Evolutionary conservation across 2,329 filamentous ascomycete species (phyloP).

Genomic region (Paradendryphiella salina): DNA sequence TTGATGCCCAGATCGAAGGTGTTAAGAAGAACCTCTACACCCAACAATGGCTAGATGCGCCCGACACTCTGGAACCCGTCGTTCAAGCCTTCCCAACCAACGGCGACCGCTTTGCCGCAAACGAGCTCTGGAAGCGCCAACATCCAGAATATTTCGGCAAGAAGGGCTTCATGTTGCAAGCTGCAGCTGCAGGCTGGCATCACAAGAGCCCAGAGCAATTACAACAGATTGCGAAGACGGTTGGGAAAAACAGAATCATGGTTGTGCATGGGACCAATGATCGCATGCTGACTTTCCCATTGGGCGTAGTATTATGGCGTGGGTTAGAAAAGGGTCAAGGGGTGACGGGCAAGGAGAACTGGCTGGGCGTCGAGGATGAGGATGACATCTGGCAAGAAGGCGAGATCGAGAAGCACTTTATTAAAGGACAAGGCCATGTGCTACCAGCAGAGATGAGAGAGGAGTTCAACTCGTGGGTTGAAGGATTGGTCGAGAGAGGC

Average conservation of each 20-base stretch:
- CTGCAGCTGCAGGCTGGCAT: conserved; percentile 79
- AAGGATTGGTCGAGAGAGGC: conserved; percentile 59
- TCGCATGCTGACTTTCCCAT: conserved; percentile 73
- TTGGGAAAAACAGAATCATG: conserved; percentile 74
- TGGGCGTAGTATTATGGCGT: conserved; percentile 69
- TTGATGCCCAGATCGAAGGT: conserved; percentile 67
- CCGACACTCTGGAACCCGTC: conserved; percentile 57
- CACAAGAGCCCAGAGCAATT: conserved; percentile 71
- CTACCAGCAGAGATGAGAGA: conserved; percentile 69
- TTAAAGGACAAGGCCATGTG: conserved; percentile 76
- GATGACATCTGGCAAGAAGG: conserved; percentile 47
- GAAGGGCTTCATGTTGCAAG: conserved; percentile 73
- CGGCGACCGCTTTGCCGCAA: conserved; percentile 79
- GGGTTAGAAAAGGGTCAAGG: conserved; percentile 62
- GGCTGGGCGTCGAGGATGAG: conserved; percentile 40
- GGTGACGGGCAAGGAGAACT: conserved; percentile 39
- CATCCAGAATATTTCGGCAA: conserved; percentile 64
- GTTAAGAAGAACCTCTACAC: conserved; percentile 70
- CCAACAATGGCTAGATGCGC: conserved; percentile 61
- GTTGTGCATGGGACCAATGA: conserved; percentile 77
- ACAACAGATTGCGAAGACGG: conserved; percentile 63
- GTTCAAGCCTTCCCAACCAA: conserved; percentile 68
- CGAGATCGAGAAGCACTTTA: conserved; percentile 59
- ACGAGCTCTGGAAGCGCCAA: conserved; percentile 72
- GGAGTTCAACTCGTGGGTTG: conserved; percentile 69